A percentile compares a stretch with the other conserved stretches of the same genome.
phyloP scores from a whole-genome alignment of 805 yeast species.

The Grigorovia humatica region DNA sequence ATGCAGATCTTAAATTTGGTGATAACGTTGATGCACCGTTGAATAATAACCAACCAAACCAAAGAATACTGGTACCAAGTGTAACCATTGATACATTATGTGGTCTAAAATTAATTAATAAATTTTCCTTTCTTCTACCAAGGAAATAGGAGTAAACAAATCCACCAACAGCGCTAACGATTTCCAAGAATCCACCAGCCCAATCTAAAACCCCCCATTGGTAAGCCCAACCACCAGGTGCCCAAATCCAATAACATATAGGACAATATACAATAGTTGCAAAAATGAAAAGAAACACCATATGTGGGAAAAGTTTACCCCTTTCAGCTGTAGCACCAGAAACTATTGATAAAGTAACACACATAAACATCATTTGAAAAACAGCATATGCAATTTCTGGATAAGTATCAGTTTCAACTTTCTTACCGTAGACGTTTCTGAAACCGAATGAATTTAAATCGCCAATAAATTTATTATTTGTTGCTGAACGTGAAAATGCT shows the following conservation, averaged over 20 bases:
- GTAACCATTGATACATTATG: slow-evolving; percentile 90
- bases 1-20: slow-evolving; percentile 74
- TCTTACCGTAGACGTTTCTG: slow-evolving; percentile 48
- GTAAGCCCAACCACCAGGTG: slow-evolving; percentile 85
- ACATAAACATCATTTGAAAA: slow-evolving; percentile 83
- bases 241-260: slow-evolving; percentile 94
- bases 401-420: slow-evolving; percentile 29
- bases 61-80: slow-evolving; percentile 74
- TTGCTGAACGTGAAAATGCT: slow-evolving; percentile 71
- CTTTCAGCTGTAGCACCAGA: slow-evolving; percentile 92
- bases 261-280: slow-evolving; percentile 90
- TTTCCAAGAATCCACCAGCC: slow-evolving; percentile 97
- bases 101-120: slow-evolving; percentile 82
- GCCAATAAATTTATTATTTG: slow-evolving; percentile 75
- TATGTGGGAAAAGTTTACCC: slow-evolving; percentile 76
- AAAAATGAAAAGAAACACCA: slow-evolving; percentile 78
- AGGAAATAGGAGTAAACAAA: slow-evolving; percentile 73
- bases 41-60: slow-evolving; percentile 96
- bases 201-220: slow-evolving; percentile 89
- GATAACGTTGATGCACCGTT: slow-evolving; percentile 83
- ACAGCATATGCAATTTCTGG: slow-evolving; percentile 81
- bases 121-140: slow-evolving; percentile 66
- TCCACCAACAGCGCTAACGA: slow-evolving; percentile 83
- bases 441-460: slow-evolving; percentile 76
- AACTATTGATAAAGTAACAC: slow-evolving; percentile 85